A percentile compares a stretch with the other conserved stretches of the same genome.
Conservation (phyloP, 2,329 filamentous ascomycete genomes). For the Aspergillus oerlinghausenensis region DNA sequence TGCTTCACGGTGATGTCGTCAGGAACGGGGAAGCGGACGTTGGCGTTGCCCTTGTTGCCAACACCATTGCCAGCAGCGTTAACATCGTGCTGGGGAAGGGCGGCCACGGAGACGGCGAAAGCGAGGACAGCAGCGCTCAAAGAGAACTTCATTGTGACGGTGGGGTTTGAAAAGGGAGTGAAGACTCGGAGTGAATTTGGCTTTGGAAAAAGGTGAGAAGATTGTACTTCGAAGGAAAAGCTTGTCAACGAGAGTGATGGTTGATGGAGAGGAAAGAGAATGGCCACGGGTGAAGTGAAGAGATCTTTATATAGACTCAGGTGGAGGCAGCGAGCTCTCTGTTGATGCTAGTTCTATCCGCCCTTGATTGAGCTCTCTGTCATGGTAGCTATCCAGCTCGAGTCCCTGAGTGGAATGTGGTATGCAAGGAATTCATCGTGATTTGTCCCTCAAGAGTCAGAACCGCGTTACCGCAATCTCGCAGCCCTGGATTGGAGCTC, state of each 20-base stretch:
- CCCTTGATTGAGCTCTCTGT: constrained; percentile 7
- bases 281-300: constrained; percentile 10
- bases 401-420: constrained; percentile 26
- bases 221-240: constrained; percentile 25
- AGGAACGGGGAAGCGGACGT: constrained; percentile 31
- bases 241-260: constrained; percentile 27
- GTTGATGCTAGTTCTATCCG: constrained; percentile 5
- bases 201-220: constrained; percentile 9
- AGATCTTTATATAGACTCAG: constrained; percentile 31
- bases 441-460: neutral
- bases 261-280: constrained; percentile 23
- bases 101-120: constrained; percentile 30
- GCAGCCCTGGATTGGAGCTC: neutral
- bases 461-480: neutral
- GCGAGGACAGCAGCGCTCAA: constrained; percentile 30
- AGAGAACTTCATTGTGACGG: constrained; percentile 37
- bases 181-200: constrained; percentile 5
- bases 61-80: constrained; percentile 22
- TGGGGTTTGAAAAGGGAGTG: constrained; percentile 26
- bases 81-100: constrained; percentile 22
- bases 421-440: constrained; percentile 17
- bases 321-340: constrained; percentile 18
- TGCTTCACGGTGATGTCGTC: constrained; percentile 32
- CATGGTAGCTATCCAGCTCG: constrained; percentile 6
- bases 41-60: constrained; percentile 30